Evolutionary conservation across 768 basidiomycete genomes (phyloP), one percentile per base, ranked within the genome.

Genomic region (Termitomyces sp.): DNA sequence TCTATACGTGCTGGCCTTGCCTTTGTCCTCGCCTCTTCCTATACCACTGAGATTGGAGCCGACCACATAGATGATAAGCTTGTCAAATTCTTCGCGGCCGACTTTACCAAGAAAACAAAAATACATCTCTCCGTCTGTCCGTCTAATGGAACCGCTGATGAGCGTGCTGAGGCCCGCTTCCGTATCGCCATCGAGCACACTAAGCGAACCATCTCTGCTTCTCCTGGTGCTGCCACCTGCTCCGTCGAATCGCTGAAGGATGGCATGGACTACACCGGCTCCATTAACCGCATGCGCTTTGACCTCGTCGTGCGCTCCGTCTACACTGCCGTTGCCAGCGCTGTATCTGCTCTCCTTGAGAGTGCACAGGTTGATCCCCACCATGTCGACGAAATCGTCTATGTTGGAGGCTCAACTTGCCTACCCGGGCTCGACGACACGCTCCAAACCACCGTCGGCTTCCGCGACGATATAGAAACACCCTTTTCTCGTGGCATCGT

Each of bases 61-160:
- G 83, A 90, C 65, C 81, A 83, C 61, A 86, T 96, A 68, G 92
- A 94, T 75, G 84, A 86, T 62, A 84, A 87, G 69, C 82, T 98
- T 46, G 86, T 97, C 77, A 88, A 89, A 62, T 92, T 91, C 79
- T 97, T 99, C 73, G 87, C 91, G 57, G 87, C 94, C 71, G 96
- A 99, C 65, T 99, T 99, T 74, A 92, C 91, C 54, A 98, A 98
- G 77, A 99, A 97, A 79, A 95, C 90, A 17, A 94, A 92, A 73
- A 83, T 83, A 29, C 77, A 87, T 0, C 79, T 97, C 47, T 75
- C 81, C 9, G 81, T 94, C 15, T 84, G 79, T 57, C 87, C 88
- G 1, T 76, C 88, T 5, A 77, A 79, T 3, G 78, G 84, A 25
- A 65, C 77, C 17, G 77, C 79, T 37, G 91, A 95, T 74, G 81